Conservation (phyloP, 2,329 filamentous ascomycete genomes). For the Malbranchea cinnamomea region DNA sequence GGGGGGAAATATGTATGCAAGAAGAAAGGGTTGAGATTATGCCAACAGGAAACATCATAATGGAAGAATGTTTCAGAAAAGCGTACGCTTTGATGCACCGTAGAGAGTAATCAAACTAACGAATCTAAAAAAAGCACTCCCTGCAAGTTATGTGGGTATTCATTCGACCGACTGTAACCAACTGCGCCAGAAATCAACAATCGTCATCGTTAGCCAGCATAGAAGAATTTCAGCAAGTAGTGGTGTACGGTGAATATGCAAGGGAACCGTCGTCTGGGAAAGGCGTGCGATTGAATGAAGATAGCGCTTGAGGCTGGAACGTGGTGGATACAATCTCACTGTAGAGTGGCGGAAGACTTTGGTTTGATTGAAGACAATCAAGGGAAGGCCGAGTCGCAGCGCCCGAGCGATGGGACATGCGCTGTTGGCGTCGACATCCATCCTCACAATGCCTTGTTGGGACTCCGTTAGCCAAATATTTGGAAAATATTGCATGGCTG, state of each 20-base stretch:
- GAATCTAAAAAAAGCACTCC: too few relatives aligned
- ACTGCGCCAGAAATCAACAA: too few relatives aligned
- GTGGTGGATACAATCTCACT: background rate
- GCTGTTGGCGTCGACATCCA: constrained; percentile 10
- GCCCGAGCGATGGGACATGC: constrained; percentile 3
- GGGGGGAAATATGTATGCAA: too few relatives aligned
- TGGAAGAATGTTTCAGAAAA: too few relatives aligned
- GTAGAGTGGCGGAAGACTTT: background rate
- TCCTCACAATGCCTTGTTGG: constrained; percentile 10
- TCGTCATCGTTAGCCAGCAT: too few relatives aligned
- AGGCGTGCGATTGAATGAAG: background rate
- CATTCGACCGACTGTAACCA: too few relatives aligned
- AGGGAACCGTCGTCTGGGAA: background rate
- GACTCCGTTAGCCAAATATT: background rate
- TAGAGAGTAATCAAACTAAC: too few relatives aligned
- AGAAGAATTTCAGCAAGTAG: too few relatives aligned
- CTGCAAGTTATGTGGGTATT: too few relatives aligned
- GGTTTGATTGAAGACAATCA: constrained; percentile 1
- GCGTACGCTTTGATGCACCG: too few relatives aligned
- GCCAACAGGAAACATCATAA: too few relatives aligned
- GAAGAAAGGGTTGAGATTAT: too few relatives aligned
- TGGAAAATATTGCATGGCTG: background rate
- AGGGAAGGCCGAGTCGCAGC: background rate
- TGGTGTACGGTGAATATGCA: constrained; percentile 2
- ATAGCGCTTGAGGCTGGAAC: background rate